These are phyloP conservation scores for Leccinellum luteum DNA, from an alignment of 768 basidiomycete genomes.

Conservation along the genomic window DNA sequence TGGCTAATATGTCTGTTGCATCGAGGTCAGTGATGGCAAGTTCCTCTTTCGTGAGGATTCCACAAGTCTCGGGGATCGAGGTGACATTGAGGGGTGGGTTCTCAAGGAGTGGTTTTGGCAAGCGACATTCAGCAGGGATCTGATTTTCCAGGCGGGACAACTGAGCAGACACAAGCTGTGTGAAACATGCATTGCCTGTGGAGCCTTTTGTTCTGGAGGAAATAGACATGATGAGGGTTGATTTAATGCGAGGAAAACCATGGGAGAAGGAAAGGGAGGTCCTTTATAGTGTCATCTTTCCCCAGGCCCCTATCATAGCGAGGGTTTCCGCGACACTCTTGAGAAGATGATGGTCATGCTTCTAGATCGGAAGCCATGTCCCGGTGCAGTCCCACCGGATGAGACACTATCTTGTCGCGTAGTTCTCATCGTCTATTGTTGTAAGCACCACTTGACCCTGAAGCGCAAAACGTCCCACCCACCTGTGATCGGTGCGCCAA, in stretches of 20 bases:
- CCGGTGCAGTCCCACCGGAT: background rate
- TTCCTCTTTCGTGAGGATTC: slow-evolving; percentile 32
- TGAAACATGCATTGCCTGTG: slow-evolving; percentile 22
- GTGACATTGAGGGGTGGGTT: slow-evolving; percentile 33
- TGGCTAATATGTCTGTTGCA: slow-evolving; percentile 32
- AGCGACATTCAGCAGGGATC: slow-evolving; percentile 21
- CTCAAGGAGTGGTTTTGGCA: slow-evolving; percentile 17
- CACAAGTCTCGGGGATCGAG: slow-evolving; percentile 30
- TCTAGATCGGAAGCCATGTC: background rate
- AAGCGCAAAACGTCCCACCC: background rate
- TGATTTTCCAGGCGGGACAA: slow-evolving; percentile 21
- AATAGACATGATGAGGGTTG: slow-evolving; percentile 15
- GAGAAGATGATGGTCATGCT: background rate
- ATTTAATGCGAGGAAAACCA: background rate
- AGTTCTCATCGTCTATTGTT: background rate
- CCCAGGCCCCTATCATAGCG: background rate
- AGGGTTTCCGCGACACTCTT: background rate
- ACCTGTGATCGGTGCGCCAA: background rate
- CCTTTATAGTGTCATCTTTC: background rate
- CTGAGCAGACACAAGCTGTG: slow-evolving; percentile 16
- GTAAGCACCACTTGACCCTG: background rate
- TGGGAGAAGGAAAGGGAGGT: background rate
- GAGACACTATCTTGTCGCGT: background rate
- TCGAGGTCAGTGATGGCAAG: slow-evolving; percentile 36
- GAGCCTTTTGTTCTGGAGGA: slow-evolving; percentile 20